Conservation (phyloP, 192 early-diverging fungal species). For the Linnemannia schmuckeri region DNA sequence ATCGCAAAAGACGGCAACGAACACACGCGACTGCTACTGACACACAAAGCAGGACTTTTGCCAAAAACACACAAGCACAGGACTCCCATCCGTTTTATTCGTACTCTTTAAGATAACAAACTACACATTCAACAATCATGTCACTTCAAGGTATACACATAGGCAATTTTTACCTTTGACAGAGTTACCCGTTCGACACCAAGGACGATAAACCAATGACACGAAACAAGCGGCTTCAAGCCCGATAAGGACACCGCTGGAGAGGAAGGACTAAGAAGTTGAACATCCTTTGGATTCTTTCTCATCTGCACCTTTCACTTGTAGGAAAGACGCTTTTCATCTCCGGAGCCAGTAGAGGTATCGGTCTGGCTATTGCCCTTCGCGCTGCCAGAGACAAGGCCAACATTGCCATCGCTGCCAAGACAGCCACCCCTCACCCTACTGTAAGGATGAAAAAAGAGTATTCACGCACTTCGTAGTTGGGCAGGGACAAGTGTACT, state of each 20-base stretch:
- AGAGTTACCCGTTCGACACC: neutral
- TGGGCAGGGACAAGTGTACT: neutral
- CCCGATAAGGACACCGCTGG: too few relatives aligned
- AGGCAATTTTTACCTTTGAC: neutral
- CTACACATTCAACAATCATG: conserved; percentile 3
- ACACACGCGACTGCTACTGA: neutral
- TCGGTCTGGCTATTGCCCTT: conserved; percentile 82
- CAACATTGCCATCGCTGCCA: conserved; percentile 80
- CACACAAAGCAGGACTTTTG: neutral
- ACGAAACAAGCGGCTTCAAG: too few relatives aligned
- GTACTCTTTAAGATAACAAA: neutral
- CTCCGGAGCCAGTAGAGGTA: conserved; percentile 67
- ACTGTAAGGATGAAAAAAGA: conserved; percentile 53
- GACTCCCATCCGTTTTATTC: neutral
- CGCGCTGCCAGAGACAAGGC: conserved; percentile 77
- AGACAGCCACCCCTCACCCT: conserved; percentile 77
- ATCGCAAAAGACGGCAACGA: neutral
- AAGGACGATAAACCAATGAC: too few relatives aligned
- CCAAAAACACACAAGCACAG: neutral
- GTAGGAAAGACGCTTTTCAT: conserved; percentile 50
- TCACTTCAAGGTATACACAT: conserved; percentile 32
- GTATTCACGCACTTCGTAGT: neutral
- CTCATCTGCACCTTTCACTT: neutral
- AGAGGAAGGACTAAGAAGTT: neutral
- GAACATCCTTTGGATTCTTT: neutral